A percentile compares a stretch with the other conserved stretches of the same genome.
phyloP scores from a whole-genome alignment of 495 filamentous ascomycete genomes.

The Penicillium lividum region DNA sequence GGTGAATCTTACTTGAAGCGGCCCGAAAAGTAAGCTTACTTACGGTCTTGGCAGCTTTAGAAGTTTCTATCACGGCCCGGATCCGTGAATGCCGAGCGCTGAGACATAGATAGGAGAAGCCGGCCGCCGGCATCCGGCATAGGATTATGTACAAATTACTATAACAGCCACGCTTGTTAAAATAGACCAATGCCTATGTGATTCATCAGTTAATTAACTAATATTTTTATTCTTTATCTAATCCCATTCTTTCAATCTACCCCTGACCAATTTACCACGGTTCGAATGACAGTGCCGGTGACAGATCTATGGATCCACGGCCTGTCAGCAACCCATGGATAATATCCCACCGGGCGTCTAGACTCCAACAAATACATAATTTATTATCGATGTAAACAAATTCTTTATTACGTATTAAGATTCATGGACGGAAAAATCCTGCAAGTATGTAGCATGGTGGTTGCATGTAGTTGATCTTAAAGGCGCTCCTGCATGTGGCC shows the following conservation, averaged over 20 bases:
- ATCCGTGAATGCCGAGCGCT: neutral
- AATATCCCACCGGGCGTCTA: neutral
- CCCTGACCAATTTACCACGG: neutral
- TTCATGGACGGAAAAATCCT: too few relatives aligned
- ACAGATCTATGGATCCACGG: neutral
- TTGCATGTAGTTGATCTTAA: too few relatives aligned
- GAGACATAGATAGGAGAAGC: too few relatives aligned
- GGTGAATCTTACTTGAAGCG: neutral
- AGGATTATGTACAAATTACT: too few relatives aligned
- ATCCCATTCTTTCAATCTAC: neutral
- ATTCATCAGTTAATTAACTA: too few relatives aligned
- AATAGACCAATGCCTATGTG: too few relatives aligned
- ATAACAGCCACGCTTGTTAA: too few relatives aligned
- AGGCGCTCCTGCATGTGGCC: too few relatives aligned
- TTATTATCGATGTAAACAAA: neutral
- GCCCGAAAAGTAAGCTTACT: slow-evolving; percentile 5
- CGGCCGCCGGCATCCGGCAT: neutral
- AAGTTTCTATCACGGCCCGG: neutral
- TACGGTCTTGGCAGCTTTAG: neutral
- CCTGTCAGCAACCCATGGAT: neutral
- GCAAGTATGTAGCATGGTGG: too few relatives aligned
- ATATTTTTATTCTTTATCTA: too few relatives aligned
- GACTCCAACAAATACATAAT: neutral
- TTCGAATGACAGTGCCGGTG: neutral
- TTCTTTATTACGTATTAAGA: too few relatives aligned